A percentile compares a stretch with the other conserved stretches of the same genome.
These are phyloP conservation scores for Sporopachydermia lactativora DNA, from an alignment of 805 yeast species.

Conservation along the genomic window DNA sequence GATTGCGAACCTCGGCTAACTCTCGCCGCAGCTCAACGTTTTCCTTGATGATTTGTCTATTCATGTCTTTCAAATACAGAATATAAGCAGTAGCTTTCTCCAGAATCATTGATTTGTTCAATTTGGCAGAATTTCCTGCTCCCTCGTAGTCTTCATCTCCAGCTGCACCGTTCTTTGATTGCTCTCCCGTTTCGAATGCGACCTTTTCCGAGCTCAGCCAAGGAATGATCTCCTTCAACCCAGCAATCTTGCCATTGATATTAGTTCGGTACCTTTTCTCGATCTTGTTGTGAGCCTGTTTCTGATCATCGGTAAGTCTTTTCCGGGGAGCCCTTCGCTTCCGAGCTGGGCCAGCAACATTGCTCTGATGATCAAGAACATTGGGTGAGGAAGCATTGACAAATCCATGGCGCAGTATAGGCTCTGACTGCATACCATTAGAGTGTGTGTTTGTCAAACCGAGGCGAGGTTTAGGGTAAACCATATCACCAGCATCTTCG, in stretches of 20 bases:
- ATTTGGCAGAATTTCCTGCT: conserved; percentile 20
- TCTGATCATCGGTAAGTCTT: conserved; percentile 42
- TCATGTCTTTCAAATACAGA: conserved; percentile 35
- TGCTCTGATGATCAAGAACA: too few species aligned
- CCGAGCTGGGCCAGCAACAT: too few species aligned
- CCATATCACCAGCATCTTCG: too few species aligned
- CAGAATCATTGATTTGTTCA: conserved; percentile 53
- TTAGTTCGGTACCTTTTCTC: conserved; percentile 61
- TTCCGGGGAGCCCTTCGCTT: conserved; percentile 39
- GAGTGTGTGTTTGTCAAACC: too few species aligned
- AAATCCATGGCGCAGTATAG: too few species aligned
- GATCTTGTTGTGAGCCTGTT: conserved; percentile 59
- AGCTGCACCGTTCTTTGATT: conserved; percentile 2
- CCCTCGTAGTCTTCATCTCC: conserved; percentile 4
- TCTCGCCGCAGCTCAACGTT: conserved; percentile 17
- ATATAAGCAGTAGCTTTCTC: conserved; percentile 58
- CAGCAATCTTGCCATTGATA: conserved; percentile 58
- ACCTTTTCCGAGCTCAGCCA: conserved; percentile 50
- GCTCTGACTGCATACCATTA: too few species aligned
- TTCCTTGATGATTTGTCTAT: conserved; percentile 23
- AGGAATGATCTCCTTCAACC: conserved; percentile 52
- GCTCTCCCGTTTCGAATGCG: conserved; percentile 36
- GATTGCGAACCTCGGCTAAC: conserved; percentile 4
- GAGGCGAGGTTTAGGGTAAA: too few species aligned
- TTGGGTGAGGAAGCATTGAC: too few species aligned